These are phyloP conservation scores for Globisporangium spiculum DNA, from an alignment of 352 stramenopile species.

Conservation along the genomic window DNA sequence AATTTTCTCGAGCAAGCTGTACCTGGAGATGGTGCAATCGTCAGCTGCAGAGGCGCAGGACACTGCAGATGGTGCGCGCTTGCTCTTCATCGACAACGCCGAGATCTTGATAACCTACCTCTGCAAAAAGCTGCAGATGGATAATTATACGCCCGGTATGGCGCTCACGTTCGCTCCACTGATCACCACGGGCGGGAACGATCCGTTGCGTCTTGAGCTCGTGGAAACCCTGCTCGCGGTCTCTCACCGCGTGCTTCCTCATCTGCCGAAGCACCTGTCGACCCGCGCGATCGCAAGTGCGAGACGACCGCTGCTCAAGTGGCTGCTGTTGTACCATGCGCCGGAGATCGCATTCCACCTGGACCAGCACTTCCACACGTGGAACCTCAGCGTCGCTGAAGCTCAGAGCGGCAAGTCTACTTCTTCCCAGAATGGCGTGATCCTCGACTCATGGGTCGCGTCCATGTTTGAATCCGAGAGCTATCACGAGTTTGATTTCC, in stretches of 20 bases:
- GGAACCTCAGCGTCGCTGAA: slow-evolving; percentile 29
- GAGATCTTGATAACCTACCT: slow-evolving; percentile 69
- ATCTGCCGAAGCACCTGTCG: slow-evolving; percentile 37
- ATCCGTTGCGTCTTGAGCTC: slow-evolving; percentile 64
- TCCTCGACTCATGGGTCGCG: slow-evolving; percentile 68
- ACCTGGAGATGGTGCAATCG: slow-evolving; percentile 34
- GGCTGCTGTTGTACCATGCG: slow-evolving; percentile 72
- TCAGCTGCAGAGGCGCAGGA: slow-evolving; percentile 25
- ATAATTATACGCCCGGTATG: slow-evolving; percentile 45
- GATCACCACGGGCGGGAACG: slow-evolving; percentile 54
- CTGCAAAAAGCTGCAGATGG: slow-evolving; percentile 58
- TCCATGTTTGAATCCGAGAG: slow-evolving; percentile 72
- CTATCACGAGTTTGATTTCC: slow-evolving; percentile 44
- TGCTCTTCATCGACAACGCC: slow-evolving; percentile 76
- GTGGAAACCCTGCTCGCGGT: slow-evolving; percentile 44
- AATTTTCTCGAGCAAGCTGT: slow-evolving; percentile 60
- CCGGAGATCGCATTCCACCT: slow-evolving; percentile 68
- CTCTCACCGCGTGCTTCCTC: slow-evolving; percentile 48
- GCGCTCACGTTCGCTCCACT: slow-evolving; percentile 55
- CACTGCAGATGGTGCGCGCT: slow-evolving; percentile 42
- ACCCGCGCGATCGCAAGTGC: slow-evolving; percentile 26
- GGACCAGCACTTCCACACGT: slow-evolving; percentile 70
- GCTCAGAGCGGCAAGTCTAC: slow-evolving; percentile 16
- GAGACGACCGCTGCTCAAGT: slow-evolving; percentile 56
- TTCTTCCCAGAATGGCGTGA: slow-evolving; percentile 16